Evolutionary conservation across 176 grass and related monocot species (phyloP).

Genomic region (Carex littledalei): DNA sequence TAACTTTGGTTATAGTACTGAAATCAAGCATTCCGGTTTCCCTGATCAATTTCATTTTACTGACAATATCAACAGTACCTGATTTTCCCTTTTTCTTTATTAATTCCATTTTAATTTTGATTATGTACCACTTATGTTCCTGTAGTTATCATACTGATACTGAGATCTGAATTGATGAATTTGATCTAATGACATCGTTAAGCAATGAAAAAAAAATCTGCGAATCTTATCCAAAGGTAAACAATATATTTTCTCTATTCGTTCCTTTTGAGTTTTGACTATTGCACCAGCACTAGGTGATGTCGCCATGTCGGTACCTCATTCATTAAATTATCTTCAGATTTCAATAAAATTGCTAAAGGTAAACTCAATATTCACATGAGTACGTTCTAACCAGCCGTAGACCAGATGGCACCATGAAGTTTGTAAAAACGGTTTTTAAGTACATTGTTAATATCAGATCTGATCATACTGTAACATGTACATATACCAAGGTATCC

Average conservation of each 20-base stretch:
- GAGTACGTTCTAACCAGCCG: too few species aligned
- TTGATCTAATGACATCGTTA: background rate
- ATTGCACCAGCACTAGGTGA: slow-evolving; percentile 1
- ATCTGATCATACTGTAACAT: too few species aligned
- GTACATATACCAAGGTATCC: too few species aligned
- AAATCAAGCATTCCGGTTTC: background rate
- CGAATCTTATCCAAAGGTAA: slow-evolving; percentile 9
- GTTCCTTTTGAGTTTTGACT: background rate
- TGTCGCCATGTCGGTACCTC: background rate
- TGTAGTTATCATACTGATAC: background rate
- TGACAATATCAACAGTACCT: background rate
- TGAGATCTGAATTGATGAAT: background rate
- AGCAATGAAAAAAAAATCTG: background rate
- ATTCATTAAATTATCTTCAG: background rate
- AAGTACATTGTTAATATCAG: too few species aligned
- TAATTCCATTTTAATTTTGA: background rate
- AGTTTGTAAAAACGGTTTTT: too few species aligned
- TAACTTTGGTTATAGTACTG: background rate
- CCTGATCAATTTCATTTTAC: background rate
- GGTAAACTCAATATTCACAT: background rate
- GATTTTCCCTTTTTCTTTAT: background rate
- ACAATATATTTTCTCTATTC: background rate
- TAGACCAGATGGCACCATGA: too few species aligned
- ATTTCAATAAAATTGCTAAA: background rate
- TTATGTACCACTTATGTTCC: background rate